Percentiles rank a stretch among this genome's conserved stretches.
These are phyloP conservation scores for Aspergillus pseudoviridinutans DNA, from an alignment of 2,329 filamentous ascomycete genomes.

Conservation along the genomic window DNA sequence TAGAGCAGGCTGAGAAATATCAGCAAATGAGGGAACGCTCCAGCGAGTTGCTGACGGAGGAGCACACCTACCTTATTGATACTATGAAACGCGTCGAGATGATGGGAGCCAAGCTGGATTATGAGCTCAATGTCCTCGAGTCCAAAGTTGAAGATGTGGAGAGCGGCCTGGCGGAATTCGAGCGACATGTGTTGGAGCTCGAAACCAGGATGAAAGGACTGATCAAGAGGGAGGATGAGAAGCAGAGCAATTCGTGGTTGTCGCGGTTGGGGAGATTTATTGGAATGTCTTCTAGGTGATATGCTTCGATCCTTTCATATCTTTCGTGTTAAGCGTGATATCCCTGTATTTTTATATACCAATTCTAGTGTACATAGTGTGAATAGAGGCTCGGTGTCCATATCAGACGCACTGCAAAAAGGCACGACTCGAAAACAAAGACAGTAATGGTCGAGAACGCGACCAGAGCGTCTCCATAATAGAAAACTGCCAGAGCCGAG, in stretches of 20 bases:
- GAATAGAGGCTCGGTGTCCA: conserved; percentile 7
- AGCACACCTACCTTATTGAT: conserved; percentile 66
- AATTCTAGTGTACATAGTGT: conserved; percentile 19
- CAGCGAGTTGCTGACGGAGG: conserved; percentile 64
- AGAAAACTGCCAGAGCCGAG: not conserved
- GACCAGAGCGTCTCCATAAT: not conserved
- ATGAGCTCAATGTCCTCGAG: conserved; percentile 78
- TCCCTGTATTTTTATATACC: conserved; percentile 13
- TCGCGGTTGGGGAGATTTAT: conserved; percentile 47
- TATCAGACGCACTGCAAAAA: conserved; percentile 8
- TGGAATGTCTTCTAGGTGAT: conserved; percentile 19
- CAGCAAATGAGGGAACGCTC: conserved; percentile 64
- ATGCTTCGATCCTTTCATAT: conserved; percentile 10
- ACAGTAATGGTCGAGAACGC: not conserved
- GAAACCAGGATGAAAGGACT: conserved; percentile 62
- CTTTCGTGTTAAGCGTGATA: not conserved
- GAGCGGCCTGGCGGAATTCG: conserved; percentile 74
- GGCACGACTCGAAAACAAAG: not conserved
- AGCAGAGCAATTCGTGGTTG: conserved; percentile 59
- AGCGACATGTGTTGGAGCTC: conserved; percentile 69
- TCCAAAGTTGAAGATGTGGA: conserved; percentile 84
- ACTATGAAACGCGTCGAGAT: conserved; percentile 74
- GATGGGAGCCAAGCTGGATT: conserved; percentile 80
- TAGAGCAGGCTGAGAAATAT: conserved; percentile 66
- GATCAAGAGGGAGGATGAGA: conserved; percentile 59